Evolutionary conservation across 2,329 filamentous ascomycete species (phyloP).

Genomic region (Monilinia polystroma): DNA sequence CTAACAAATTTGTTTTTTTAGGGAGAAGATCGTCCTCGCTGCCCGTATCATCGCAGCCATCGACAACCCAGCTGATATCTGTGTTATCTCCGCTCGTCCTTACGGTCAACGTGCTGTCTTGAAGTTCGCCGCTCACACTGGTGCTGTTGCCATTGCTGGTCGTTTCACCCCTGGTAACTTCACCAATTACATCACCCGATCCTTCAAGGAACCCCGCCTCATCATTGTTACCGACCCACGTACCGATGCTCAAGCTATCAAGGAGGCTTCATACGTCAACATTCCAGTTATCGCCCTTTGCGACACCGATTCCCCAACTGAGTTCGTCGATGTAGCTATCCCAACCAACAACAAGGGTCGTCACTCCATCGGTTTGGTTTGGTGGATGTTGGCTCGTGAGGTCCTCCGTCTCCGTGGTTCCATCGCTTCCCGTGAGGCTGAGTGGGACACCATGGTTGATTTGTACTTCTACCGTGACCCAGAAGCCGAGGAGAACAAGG

Average conservation of each 20-base stretch:
- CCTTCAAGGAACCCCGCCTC: conserved; percentile 99
- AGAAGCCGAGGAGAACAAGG: conserved; percentile 99
- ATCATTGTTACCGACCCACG: conserved; percentile 99
- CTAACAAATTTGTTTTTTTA: conserved; percentile 64
- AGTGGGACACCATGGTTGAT: conserved; percentile 99
- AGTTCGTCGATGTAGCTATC: conserved; percentile 99
- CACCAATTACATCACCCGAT: conserved; percentile 99
- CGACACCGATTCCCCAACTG: conserved; percentile 98
- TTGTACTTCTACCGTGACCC: conserved; percentile 99
- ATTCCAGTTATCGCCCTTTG: conserved; percentile 99
- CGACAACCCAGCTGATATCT: conserved; percentile 99
- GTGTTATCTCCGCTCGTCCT: conserved; percentile 98
- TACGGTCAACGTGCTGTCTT: conserved; percentile 99
- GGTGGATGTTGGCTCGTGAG: conserved; percentile 99
- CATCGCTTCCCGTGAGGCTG: conserved; percentile 89
- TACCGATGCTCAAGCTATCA: conserved; percentile 99
- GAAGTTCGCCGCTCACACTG: conserved; percentile 99
- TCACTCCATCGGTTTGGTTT: conserved; percentile 96
- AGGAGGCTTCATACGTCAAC: conserved; percentile 99
- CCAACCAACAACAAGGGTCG: conserved; percentile 99
- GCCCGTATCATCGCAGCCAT: conserved; percentile 98
- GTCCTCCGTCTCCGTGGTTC: conserved; percentile 98
- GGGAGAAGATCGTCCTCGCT: conserved; percentile 99
- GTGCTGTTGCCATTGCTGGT: conserved; percentile 95
- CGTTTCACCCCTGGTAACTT: conserved; percentile 99